phyloP scores from a whole-genome alignment of 306 rosid genomes.

The Vachellia pachyceras region DNA sequence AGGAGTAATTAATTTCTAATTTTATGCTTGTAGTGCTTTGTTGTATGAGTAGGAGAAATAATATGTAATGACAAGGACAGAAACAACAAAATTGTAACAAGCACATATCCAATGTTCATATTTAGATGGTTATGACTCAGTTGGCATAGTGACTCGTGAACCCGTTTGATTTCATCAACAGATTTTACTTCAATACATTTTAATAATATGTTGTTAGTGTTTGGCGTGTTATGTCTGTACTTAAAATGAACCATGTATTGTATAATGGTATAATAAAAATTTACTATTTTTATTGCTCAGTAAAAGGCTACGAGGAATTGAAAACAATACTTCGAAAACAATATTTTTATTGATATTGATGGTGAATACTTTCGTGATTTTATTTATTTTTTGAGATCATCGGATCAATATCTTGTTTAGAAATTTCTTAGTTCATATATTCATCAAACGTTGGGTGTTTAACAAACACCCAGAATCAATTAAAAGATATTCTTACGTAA shows the following conservation, averaged over 20 bases:
- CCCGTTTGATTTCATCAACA: background rate
- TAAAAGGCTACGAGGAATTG: background rate
- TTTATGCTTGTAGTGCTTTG: no score
- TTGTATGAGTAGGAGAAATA: no score
- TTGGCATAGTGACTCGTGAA: constrained; percentile 7
- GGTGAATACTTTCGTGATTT: no score
- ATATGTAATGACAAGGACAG: background rate
- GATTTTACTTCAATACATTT: background rate
- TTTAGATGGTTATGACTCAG: background rate
- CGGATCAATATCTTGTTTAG: no score
- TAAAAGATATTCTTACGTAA: no score
- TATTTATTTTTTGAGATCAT: no score
- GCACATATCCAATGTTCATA: background rate
- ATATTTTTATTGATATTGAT: no score
- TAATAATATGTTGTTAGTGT: background rate
- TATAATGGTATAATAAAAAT: background rate
- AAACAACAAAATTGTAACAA: background rate
- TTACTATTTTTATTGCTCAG: background rate
- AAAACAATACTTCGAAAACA: no score
- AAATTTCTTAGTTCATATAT: no score
- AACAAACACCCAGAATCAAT: no score
- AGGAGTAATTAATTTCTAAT: no score
- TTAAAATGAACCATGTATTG: background rate
- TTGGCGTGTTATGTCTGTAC: background rate
- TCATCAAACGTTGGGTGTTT: no score